phyloP scores from a whole-genome alignment of 2,329 filamentous ascomycete genomes.

The Cercospora zeae-maydis region DNA sequence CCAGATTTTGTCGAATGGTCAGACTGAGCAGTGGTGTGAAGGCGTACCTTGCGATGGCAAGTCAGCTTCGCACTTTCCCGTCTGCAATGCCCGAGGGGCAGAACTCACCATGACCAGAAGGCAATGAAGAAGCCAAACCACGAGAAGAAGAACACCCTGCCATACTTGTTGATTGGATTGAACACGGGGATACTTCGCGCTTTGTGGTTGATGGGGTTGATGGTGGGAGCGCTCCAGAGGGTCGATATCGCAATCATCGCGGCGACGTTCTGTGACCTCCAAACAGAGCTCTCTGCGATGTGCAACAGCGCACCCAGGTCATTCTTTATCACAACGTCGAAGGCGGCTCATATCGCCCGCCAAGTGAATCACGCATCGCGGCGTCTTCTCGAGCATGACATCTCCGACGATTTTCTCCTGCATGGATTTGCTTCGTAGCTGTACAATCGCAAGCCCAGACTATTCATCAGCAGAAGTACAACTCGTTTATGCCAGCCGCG shows the following conservation, averaged over 20 bases:
- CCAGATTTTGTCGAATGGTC: conserved; percentile 74
- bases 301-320: neutral
- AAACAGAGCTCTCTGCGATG: neutral
- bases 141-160: conserved; percentile 83
- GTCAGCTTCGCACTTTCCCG: neutral
- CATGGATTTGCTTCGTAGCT: neutral
- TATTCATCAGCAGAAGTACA: neutral
- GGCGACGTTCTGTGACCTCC: neutral
- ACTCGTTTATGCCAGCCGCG: neutral
- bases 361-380: neutral
- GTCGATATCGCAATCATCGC: conserved; percentile 13
- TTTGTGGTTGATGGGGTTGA: conserved; percentile 82
- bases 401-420: neutral
- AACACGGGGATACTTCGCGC: conserved; percentile 74
- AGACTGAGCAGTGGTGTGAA: conserved; percentile 77
- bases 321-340: neutral
- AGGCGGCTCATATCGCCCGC: neutral
- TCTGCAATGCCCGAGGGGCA: neutral
- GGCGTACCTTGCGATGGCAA: conserved; percentile 60
- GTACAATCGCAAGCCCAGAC: neutral
- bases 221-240: conserved; percentile 57
- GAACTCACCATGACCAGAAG: conserved; percentile 69
- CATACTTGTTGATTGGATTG: conserved; percentile 74
- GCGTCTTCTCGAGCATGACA: neutral
- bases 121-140: conserved; percentile 83